Conservation (phyloP, 2,329 filamentous ascomycete species). For the Arthrobotrys sphaeroides region DNA sequence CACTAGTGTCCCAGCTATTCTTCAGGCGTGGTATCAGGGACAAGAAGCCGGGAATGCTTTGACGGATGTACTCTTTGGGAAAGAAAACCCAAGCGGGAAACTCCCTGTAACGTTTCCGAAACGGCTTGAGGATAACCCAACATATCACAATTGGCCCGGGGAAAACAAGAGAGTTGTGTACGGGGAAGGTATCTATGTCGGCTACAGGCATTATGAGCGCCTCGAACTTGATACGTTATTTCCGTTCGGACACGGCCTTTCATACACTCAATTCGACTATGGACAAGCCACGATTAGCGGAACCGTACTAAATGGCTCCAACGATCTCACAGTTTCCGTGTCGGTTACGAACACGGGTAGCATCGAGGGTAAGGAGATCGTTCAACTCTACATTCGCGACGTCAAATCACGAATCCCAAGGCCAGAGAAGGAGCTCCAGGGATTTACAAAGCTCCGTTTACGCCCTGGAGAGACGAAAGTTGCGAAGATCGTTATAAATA, state of each 20-base stretch:
- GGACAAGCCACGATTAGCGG: slow-evolving; percentile 66
- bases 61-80: slow-evolving; percentile 72
- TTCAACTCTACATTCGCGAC: slow-evolving; percentile 73
- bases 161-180: slow-evolving; percentile 75
- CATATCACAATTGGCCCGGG: slow-evolving; percentile 77
- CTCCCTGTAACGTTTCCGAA: slow-evolving; percentile 75
- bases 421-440: slow-evolving; percentile 72
- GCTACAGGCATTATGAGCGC: slow-evolving; percentile 78
- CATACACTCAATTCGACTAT: slow-evolving; percentile 73
- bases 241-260: slow-evolving; percentile 73
- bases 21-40: slow-evolving; percentile 77
- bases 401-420: slow-evolving; percentile 70
- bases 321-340: slow-evolving; percentile 67
- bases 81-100: slow-evolving; percentile 74
- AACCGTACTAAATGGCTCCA: slow-evolving; percentile 65
- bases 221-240: slow-evolving; percentile 70
- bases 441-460: slow-evolving; percentile 73
- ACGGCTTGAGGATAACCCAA: slow-evolving; percentile 72
- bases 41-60: slow-evolving; percentile 76
- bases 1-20: slow-evolving; percentile 70
- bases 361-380: slow-evolving; percentile 72
- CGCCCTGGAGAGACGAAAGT: slow-evolving; percentile 65
- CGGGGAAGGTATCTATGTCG: slow-evolving; percentile 77
- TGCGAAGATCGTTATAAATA: slow-evolving; percentile 63
- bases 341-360: slow-evolving; percentile 69